Percentiles rank a stretch among this genome's conserved stretches.
Evolutionary conservation across 1,284 basidiomycete species (phyloP).

Genomic region (Phenoliferia sp.): DNA sequence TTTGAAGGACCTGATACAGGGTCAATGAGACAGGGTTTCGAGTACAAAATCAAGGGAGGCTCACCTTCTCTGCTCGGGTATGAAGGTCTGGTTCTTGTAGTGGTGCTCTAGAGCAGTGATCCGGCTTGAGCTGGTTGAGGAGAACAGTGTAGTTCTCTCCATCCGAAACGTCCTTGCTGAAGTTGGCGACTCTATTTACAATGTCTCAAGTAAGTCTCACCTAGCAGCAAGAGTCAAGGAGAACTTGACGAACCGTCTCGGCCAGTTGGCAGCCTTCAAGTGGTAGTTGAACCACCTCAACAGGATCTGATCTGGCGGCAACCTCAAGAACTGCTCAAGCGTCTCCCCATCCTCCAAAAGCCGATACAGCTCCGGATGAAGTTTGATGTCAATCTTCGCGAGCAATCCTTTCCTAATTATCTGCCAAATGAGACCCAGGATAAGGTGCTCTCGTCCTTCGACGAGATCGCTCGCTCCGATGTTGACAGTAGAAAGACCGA

Average conservation of each 20-base stretch:
- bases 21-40: neutral
- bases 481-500: slow-evolving; percentile 97
- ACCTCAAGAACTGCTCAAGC: slow-evolving; percentile 83
- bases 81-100: slow-evolving; percentile 78
- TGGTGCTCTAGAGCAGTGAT: slow-evolving; percentile 86
- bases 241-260: slow-evolving; percentile 56
- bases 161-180: slow-evolving; percentile 89
- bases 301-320: slow-evolving; percentile 95
- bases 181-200: slow-evolving; percentile 78
- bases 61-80: slow-evolving; percentile 74
- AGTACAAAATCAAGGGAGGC: slow-evolving; percentile 5
- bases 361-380: slow-evolving; percentile 93
- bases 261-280: slow-evolving; percentile 89
- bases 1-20: slow-evolving; percentile 67
- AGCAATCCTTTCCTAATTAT: slow-evolving; percentile 91
- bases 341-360: slow-evolving; percentile 95
- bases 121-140: slow-evolving; percentile 89
- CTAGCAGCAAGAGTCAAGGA: no score
- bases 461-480: slow-evolving; percentile 90
- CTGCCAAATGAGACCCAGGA: slow-evolving; percentile 99
- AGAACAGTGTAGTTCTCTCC: slow-evolving; percentile 97
- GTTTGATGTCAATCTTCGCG: slow-evolving; percentile 93
- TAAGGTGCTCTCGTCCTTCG: slow-evolving; percentile 92
- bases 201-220: neutral
- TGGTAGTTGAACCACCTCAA: slow-evolving; percentile 99